phyloP scores from a whole-genome alignment of 768 basidiomycete genomes.

The Tylopilus sp. region DNA sequence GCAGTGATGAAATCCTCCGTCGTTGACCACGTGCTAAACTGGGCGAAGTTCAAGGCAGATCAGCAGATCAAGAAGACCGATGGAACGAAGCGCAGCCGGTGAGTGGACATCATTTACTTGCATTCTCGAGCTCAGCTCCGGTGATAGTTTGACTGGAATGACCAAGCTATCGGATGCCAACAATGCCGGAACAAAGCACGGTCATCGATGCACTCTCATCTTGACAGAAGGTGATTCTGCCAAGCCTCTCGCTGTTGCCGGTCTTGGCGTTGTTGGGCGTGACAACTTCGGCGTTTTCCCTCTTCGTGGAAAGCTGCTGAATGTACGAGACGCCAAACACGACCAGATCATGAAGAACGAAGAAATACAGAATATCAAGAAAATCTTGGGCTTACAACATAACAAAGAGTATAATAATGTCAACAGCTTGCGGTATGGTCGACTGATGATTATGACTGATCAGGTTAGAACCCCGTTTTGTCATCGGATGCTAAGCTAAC shows the following conservation, averaged over 20 bases:
- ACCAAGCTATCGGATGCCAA: conserved; percentile 96
- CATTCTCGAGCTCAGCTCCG: not conserved
- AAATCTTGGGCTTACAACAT: conserved; percentile 95
- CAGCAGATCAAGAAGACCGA: conserved; percentile 96
- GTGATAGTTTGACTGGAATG: conserved; percentile 75
- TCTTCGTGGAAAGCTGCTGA: conserved; percentile 91
- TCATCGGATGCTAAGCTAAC: not conserved
- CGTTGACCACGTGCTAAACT: conserved; percentile 87
- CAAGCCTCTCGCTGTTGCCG: conserved; percentile 93
- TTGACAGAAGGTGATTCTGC: conserved; percentile 99
- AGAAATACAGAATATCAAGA: conserved; percentile 96
- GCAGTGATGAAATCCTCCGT: conserved; percentile 86
- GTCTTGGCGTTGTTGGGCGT: conserved; percentile 90
- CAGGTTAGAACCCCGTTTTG: conserved; percentile 54
- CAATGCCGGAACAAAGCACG: conserved; percentile 86
- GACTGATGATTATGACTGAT: conserved; percentile 99
- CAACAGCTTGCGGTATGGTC: conserved; percentile 80
- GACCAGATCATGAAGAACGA: conserved; percentile 98
- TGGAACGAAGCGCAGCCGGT: conserved; percentile 85
- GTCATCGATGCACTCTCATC: conserved; percentile 86
- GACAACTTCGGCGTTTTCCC: conserved; percentile 99
- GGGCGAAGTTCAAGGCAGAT: conserved; percentile 97
- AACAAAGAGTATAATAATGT: conserved; percentile 80
- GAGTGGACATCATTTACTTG: conserved; percentile 17
- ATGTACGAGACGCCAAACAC: conserved; percentile 94